These are phyloP conservation scores for Amylocystis lapponica DNA, from an alignment of 768 basidiomycete genomes.

Conservation along the genomic window DNA sequence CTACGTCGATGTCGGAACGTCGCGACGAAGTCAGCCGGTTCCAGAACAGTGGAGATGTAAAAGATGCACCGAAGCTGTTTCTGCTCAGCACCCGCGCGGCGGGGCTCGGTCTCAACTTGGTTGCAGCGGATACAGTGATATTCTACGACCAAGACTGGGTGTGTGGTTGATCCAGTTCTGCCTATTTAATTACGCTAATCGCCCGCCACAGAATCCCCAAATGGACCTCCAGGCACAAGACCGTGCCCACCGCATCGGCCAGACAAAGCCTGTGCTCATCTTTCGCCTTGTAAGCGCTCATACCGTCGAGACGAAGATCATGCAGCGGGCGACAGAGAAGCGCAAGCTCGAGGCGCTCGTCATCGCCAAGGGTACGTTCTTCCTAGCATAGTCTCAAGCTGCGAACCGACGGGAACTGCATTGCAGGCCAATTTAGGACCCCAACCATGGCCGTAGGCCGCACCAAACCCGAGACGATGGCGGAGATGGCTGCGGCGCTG, in stretches of 20 bases:
- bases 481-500: constrained; percentile 75
- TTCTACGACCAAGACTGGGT: constrained; percentile 95
- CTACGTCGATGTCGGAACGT: constrained; percentile 74
- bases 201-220: constrained; percentile 68
- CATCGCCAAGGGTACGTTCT: constrained; percentile 73
- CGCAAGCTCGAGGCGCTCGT: constrained; percentile 90
- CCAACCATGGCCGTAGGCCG: constrained; percentile 48
- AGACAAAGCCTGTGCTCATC: constrained; percentile 84
- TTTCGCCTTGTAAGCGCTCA: constrained; percentile 83
- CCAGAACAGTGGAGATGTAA: constrained; percentile 61
- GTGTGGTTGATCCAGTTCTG: constrained; percentile 18
- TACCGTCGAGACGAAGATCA: constrained; percentile 89
- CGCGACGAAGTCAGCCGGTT: constrained; percentile 81
- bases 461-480: constrained; percentile 59
- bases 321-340: constrained; percentile 83
- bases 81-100: constrained; percentile 76
- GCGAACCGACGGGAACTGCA: not conserved
- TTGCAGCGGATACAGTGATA: constrained; percentile 85
- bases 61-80: constrained; percentile 68
- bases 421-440: constrained; percentile 70
- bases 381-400: no score
- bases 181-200: not conserved
- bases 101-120: constrained; percentile 75
- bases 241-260: constrained; percentile 93
- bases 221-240: constrained; percentile 97